Evolutionary conservation across 768 basidiomycete genomes (phyloP), one percentile per base, ranked within the genome.

Genomic region (Lactarius trivialis): DNA sequence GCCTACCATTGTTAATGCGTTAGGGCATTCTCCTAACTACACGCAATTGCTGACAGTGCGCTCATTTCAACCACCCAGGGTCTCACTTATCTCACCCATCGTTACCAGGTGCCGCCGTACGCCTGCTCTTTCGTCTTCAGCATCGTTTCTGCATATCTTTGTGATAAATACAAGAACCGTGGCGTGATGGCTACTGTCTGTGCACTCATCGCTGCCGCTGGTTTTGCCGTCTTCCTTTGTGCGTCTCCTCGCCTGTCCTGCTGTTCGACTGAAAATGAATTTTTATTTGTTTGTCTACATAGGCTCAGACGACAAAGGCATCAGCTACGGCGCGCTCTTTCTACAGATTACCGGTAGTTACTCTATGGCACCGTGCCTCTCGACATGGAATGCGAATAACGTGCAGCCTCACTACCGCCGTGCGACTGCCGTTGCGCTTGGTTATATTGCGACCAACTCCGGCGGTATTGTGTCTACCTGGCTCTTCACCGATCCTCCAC

Each of bases 381-480:
- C 66, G 17, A 69, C 71, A 7, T 73, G 71, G 71, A 67, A 63
- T 53, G 52, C 72, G 32, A 73, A 73, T 60, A 73, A 73, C 60
- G 65, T 73, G 17, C 70, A 72, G 28, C 72, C 72, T 7, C 71
- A 66, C 65, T 72, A 71, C 65, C 68, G 70, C 39, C 67, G 72
- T n/a, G 68, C 68, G 7, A 71, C 73, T 3, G 70, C 69, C 14
- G 68, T 73, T 55, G 69, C 71, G 30, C 6, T 70, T 28, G 69
- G 67, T 2, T 70, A 70, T 55, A 61, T 70, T 32, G 54, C 50
- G 19, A 68, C 55, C 28, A 68, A 66, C 32, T n/a, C 52, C 8
- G 66, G 66, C 9, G 66, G 66, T 43, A 63, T 65, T 28, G 54
- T 60, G 6, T 66, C 65, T 11, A 53, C 62, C 32, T 64, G 65